Evolutionary conservation across 2,329 filamentous ascomycete species (phyloP).

Genomic region (Aspergillus pseudonomiae): DNA sequence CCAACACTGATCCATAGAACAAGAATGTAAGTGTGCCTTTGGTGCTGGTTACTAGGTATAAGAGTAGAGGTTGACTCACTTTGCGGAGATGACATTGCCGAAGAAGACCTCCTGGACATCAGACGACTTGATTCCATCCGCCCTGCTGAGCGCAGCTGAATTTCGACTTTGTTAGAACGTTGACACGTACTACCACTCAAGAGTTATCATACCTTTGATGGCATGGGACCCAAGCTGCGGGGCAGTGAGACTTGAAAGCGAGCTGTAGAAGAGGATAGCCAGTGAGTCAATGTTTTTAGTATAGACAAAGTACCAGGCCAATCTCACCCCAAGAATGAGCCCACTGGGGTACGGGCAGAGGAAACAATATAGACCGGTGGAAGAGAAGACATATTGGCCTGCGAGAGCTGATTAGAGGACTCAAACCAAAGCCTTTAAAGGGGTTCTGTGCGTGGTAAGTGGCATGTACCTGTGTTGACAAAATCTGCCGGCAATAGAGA

Average conservation of each 20-base stretch:
- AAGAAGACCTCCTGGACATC: slow-evolving; percentile 97
- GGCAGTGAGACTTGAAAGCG: slow-evolving; percentile 83
- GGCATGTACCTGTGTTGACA: background rate
- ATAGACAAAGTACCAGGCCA: slow-evolving; percentile 12
- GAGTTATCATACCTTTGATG: slow-evolving; percentile 73
- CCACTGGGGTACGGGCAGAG: slow-evolving; percentile 84
- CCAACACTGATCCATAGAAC: slow-evolving; percentile 66
- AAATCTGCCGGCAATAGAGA: background rate
- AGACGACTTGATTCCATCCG: slow-evolving; percentile 81
- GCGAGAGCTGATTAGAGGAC: background rate
- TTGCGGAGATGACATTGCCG: slow-evolving; percentile 95
- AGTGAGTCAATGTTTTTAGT: slow-evolving; percentile 19
- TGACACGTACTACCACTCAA: background rate
- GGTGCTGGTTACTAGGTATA: background rate
- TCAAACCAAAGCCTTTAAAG: background rate
- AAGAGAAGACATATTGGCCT: slow-evolving; percentile 70
- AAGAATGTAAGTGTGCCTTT: background rate
- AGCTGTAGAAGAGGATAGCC: slow-evolving; percentile 55
- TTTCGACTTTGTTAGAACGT: slow-evolving; percentile 18
- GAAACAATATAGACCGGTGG: slow-evolving; percentile 96
- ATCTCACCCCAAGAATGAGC: slow-evolving; percentile 87
- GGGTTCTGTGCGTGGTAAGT: too few relatives aligned
- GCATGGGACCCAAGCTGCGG: slow-evolving; percentile 85
- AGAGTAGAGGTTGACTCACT: slow-evolving; percentile 59
- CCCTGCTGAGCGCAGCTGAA: slow-evolving; percentile 76